phyloP scores from a whole-genome alignment of 2,329 filamentous ascomycete species.

The Colletotrichum cuscutae region DNA sequence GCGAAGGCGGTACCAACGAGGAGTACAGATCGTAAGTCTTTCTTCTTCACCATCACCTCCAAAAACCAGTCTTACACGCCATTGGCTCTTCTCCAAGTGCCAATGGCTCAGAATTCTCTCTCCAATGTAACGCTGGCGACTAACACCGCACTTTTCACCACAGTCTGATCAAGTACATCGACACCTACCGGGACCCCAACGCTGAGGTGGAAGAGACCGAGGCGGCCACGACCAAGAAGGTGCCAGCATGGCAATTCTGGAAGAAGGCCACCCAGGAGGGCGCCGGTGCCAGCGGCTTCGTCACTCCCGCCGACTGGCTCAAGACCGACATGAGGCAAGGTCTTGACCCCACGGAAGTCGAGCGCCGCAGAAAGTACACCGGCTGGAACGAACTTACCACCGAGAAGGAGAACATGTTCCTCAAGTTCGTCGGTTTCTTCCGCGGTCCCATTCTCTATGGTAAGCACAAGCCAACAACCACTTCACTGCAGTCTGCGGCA shows the following conservation, averaged over 20 bases:
- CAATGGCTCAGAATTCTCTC: not conserved
- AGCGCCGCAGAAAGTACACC: constrained; percentile 70
- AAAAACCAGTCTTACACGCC: constrained; percentile 14
- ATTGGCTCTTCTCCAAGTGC: not conserved
- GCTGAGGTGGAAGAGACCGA: constrained; percentile 43
- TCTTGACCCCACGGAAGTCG: constrained; percentile 68
- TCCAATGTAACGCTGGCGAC: not conserved
- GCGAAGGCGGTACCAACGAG: constrained; percentile 28
- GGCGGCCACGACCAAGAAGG: constrained; percentile 38
- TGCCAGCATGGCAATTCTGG: constrained; percentile 51
- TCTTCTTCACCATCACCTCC: not conserved
- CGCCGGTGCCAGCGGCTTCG: constrained; percentile 45
- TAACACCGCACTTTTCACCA: not conserved
- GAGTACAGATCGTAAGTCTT: constrained; percentile 32
- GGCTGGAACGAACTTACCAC: constrained; percentile 79
- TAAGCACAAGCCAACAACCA: constrained; percentile 52
- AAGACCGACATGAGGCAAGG: constrained; percentile 74
- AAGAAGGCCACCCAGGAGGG: constrained; percentile 38
- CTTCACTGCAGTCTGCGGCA: not conserved
- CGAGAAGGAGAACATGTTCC: constrained; percentile 80
- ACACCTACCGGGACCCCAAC: constrained; percentile 49
- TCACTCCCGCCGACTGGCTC: constrained; percentile 75
- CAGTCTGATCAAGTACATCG: constrained; percentile 45
- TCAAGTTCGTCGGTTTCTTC: constrained; percentile 82
- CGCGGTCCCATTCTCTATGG: constrained; percentile 81